These are phyloP conservation scores for Linum trigynum DNA, from an alignment of 345 rosid genomes.

Conservation along the genomic window DNA sequence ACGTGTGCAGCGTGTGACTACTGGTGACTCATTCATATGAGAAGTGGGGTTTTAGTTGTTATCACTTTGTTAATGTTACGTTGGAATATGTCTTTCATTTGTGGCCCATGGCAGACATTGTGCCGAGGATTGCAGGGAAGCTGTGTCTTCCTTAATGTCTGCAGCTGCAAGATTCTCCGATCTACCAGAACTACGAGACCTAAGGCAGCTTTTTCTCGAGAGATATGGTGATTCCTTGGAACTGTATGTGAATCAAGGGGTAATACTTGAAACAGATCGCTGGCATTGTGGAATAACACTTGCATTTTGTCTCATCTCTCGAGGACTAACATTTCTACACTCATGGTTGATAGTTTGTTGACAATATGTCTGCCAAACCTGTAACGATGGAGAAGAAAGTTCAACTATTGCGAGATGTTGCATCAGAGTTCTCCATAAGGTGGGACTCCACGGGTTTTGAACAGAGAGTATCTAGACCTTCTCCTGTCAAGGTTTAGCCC, in stretches of 20 bases:
- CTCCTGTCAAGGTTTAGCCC: background rate
- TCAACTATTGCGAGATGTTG: constrained; percentile 47
- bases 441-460: constrained; percentile 67
- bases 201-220: constrained; percentile 44
- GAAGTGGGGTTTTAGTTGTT: background rate
- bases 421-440: constrained; percentile 42
- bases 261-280: constrained; percentile 1
- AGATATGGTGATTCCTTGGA: constrained; percentile 55
- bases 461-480: constrained; percentile 41
- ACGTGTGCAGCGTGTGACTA: background rate
- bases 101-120: constrained; percentile 43
- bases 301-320: too few relatives aligned
- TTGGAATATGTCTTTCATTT: too few relatives aligned
- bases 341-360: constrained; percentile 29
- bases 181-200: constrained; percentile 69
- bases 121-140: constrained; percentile 74
- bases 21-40: background rate
- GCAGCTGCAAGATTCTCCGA: constrained; percentile 87
- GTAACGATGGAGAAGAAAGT: constrained; percentile 52
- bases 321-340: background rate
- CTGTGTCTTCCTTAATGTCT: constrained; percentile 53
- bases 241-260: constrained; percentile 48
- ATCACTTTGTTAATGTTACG: background rate
- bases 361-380: constrained; percentile 32
- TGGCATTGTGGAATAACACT: background rate